Evolutionary conservation across 2,329 filamentous ascomycete genomes (phyloP).

Genomic region (Botrytis byssoidea): DNA sequence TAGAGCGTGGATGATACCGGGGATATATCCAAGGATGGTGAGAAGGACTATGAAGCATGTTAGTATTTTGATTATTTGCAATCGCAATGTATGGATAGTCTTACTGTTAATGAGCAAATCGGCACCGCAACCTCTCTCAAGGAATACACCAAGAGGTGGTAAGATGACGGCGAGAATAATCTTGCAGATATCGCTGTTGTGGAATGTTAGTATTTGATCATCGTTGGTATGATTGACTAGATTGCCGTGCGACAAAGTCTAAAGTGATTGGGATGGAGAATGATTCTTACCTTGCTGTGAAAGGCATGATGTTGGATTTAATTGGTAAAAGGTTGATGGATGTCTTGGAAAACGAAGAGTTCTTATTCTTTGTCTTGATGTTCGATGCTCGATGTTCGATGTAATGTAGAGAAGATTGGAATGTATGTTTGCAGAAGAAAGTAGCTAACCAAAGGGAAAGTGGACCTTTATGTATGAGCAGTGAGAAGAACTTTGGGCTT

Average conservation of each 20-base stretch:
- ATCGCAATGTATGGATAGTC: constrained; percentile 72
- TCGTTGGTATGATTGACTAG: neutral
- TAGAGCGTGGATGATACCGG: constrained; percentile 26
- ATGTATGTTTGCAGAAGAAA: constrained; percentile 1
- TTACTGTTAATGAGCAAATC: constrained; percentile 82
- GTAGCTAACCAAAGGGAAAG: neutral
- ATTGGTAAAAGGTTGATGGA: neutral
- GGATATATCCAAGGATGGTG: constrained; percentile 23
- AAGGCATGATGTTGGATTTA: constrained; percentile 47
- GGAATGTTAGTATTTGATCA: constrained; percentile 24
- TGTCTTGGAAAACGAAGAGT: neutral
- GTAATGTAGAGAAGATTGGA: constrained; percentile 1
- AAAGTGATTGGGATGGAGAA: neutral
- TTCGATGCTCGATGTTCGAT: neutral
- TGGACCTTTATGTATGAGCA: constrained; percentile 16
- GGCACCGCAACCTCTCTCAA: constrained; percentile 81
- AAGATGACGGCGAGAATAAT: constrained; percentile 87
- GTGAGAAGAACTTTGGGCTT: neutral
- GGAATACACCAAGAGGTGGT: constrained; percentile 87
- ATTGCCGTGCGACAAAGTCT: neutral
- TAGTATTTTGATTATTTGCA: neutral
- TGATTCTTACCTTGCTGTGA: constrained; percentile 53
- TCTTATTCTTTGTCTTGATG: constrained; percentile 19
- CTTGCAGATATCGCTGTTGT: constrained; percentile 68
- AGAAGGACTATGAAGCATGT: constrained; percentile 6